Base-by-base conservation (phyloP, 2,329 filamentous ascomycete species). In the Fusarium temperatum region DNA sequence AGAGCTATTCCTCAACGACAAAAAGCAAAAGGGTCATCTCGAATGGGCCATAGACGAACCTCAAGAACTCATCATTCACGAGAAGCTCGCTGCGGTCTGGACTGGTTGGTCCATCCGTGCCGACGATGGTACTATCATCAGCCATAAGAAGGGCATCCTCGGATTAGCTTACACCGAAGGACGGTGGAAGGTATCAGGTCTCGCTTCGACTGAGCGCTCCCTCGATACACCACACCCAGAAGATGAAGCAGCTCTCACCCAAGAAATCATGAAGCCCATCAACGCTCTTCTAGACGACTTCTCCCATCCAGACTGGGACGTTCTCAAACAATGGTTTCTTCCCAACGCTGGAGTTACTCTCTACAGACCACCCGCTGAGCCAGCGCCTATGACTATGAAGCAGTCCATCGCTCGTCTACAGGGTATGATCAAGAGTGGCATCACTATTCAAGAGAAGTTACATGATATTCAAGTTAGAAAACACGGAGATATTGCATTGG, bases 261-360 rank as follows among this genome's bases (percentile, higher is more conserved):
- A 41, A 4, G 61, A 55, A 14, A 71, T 71, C 2, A 66, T 62
- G 61, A 45, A 66, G 1, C 61, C 68, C 24, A 57, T 70, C 24
- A 54, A 67, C 11, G 67, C 67, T 11, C 68, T 71, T 4, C 35
- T 71, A 30, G 18, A 66, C 0, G 68, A 71, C 22, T 71, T 71
- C 20, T 67, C 66, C 6, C 41, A 47, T 7, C 68, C 68, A 8
- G 17, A 71, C 30, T 71, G 67, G 66, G 32, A 51, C 9, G 22
- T 35, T 1, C n/a, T 71, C 9, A 67, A 71, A 18, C 20, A 63
- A 2, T 71, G 61, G 62, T 71, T 71, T 24, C 26, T 67, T 13
- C 45, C 68, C 32, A 44, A 32, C 5, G 68, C 68, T 36, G 62
- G 68, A 0, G 67, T 66, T 0, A 70, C 66, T 13, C 0, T 70